A percentile compares a stretch with the other conserved stretches of the same genome.
These are phyloP conservation scores for Babesia bigemina DNA, from an alignment of 169 alveolate species.

Conservation along the genomic window DNA sequence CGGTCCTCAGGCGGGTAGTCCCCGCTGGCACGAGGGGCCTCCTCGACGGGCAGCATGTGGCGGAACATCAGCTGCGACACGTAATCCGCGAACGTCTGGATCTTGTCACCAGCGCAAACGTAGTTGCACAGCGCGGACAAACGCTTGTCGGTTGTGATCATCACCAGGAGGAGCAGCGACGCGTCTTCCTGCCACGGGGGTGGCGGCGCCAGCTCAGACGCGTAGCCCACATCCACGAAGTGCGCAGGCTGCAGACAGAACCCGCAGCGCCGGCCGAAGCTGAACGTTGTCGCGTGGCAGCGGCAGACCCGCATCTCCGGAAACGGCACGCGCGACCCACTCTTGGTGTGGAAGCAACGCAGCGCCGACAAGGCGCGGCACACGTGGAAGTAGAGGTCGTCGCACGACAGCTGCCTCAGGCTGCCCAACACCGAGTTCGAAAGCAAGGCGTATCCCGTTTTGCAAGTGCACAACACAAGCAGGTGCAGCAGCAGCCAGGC, in stretches of 20 bases:
- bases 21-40: background rate
- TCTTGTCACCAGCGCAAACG: constrained; percentile 15
- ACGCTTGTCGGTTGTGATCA: constrained; percentile 32
- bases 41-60: constrained; percentile 21
- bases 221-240: constrained; percentile 17
- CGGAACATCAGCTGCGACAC: constrained; percentile 51
- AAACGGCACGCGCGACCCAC: background rate
- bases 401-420: constrained; percentile 5
- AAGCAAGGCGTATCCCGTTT: background rate
- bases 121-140: constrained; percentile 24
- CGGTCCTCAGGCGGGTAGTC: constrained; percentile 1
- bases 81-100: constrained; percentile 40
- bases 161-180: constrained; percentile 44
- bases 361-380: constrained; percentile 49
- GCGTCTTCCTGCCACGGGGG: constrained; percentile 44
- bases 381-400: constrained; percentile 39
- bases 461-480: constrained; percentile 19
- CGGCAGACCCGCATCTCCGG: constrained; percentile 44
- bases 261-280: constrained; percentile 48
- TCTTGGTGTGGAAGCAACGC: background rate
- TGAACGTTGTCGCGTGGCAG: constrained; percentile 49
- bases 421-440: constrained; percentile 4
- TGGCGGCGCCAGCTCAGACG: constrained; percentile 2
- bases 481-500: constrained; percentile 48
- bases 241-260: constrained; percentile 13